These are phyloP conservation scores for Scedosporium dehoogii DNA, from an alignment of 2,329 filamentous ascomycete genomes.

Conservation along the genomic window DNA sequence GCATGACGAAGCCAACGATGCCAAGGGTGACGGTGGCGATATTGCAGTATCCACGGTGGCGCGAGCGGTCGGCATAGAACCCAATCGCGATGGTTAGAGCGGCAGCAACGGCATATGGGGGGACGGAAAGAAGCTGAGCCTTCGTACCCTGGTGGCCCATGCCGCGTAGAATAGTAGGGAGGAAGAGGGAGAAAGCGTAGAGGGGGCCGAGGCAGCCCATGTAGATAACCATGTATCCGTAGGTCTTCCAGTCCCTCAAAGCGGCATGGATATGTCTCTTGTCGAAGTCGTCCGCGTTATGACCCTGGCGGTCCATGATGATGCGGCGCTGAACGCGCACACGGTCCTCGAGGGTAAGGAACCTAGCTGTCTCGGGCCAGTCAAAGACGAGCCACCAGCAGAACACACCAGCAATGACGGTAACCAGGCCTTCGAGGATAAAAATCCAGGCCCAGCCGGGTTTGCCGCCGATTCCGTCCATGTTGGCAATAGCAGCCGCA, in stretches of 20 bases:
- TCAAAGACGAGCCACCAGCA: slow-evolving; percentile 76
- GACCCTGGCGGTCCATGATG: slow-evolving; percentile 60
- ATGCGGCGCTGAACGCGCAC: slow-evolving; percentile 63
- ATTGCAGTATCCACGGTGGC: slow-evolving; percentile 70
- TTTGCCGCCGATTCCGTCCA: slow-evolving; percentile 51
- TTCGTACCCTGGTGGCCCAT: slow-evolving; percentile 30
- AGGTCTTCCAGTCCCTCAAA: slow-evolving; percentile 79
- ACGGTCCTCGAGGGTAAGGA: slow-evolving; percentile 61
- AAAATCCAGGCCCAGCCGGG: slow-evolving; percentile 58
- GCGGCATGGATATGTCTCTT: slow-evolving; percentile 62
- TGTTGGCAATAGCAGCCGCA: slow-evolving; percentile 60
- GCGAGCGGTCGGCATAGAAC: slow-evolving; percentile 65
- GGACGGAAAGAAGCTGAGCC: slow-evolving; percentile 37
- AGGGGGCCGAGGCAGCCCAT: slow-evolving; percentile 65
- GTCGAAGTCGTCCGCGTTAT: slow-evolving; percentile 68
- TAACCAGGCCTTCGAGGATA: slow-evolving; percentile 60
- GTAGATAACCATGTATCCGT: slow-evolving; percentile 63
- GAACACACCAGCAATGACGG: slow-evolving; percentile 55
- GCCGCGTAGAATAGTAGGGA: slow-evolving; percentile 64
- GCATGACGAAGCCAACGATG: slow-evolving; percentile 69
- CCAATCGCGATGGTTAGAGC: slow-evolving; percentile 32
- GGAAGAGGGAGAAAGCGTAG: slow-evolving; percentile 68
- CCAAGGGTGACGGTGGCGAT: slow-evolving; percentile 60
- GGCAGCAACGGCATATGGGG: slow-evolving; percentile 28
- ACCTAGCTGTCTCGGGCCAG: slow-evolving; percentile 67